phyloP scores from a whole-genome alignment of 495 filamentous ascomycete genomes.

The Hypoxylon fragiforme region DNA sequence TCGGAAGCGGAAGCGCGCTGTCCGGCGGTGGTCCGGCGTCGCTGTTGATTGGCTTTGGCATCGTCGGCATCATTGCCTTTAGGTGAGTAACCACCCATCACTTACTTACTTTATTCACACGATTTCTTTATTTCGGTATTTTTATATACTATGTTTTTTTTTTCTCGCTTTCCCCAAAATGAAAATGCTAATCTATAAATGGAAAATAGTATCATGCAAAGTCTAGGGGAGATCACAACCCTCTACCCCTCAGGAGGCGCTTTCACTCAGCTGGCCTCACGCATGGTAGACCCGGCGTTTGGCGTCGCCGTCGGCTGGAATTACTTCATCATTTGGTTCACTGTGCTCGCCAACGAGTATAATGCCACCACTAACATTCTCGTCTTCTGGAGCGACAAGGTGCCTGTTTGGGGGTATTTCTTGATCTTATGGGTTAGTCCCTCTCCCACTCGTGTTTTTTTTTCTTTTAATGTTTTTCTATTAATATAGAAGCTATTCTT shows the following conservation, averaged over 20 bases:
- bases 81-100: conserved; percentile 38
- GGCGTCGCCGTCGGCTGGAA: conserved; percentile 87
- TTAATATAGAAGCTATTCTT: too few relatives aligned
- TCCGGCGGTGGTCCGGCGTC: conserved; percentile 64
- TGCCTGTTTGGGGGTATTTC: conserved; percentile 60
- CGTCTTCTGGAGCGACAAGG: conserved; percentile 59
- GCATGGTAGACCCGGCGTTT: conserved; percentile 74
- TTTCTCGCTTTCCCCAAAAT: too few relatives aligned
- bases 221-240: conserved; percentile 69
- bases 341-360: conserved; percentile 60
- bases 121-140: too few relatives aligned
- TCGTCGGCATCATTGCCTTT: conserved; percentile 69
- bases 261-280: conserved; percentile 63
- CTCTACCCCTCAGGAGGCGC: conserved; percentile 69
- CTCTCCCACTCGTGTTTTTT: conserved; percentile 8
- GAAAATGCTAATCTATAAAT: not conserved
- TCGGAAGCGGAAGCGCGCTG: conserved; percentile 65
- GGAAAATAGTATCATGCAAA: conserved; percentile 57
- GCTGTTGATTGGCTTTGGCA: conserved; percentile 64
- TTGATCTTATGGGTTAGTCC: conserved; percentile 65
- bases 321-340: conserved; percentile 70
- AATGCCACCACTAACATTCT: conserved; percentile 64
- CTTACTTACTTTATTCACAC: too few relatives aligned
- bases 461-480: not conserved
- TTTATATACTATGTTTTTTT: too few relatives aligned